These are phyloP conservation scores for Pleurotus citrinopileatus DNA, from an alignment of 768 basidiomycete genomes.

Conservation along the genomic window DNA sequence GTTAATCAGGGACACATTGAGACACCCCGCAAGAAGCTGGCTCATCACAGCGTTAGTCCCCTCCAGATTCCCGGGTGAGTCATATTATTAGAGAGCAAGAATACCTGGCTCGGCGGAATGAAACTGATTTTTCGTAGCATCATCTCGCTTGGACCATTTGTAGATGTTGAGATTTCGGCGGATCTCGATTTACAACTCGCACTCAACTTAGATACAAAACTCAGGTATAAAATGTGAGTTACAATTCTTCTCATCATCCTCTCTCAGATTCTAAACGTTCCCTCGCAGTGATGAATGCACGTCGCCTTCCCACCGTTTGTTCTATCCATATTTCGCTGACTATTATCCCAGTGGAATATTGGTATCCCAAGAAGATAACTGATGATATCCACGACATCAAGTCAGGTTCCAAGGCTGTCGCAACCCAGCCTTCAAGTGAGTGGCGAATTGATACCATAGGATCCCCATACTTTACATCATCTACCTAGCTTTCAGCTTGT, in stretches of 20 bases:
- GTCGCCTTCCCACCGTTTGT: no score
- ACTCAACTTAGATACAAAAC: background rate
- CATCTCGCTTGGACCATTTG: background rate
- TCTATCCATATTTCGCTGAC: no score
- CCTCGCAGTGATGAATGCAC: background rate
- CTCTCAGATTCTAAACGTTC: background rate
- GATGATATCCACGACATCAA: background rate
- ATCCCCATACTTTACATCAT: background rate
- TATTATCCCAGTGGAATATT: background rate
- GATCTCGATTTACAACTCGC: conserved; percentile 1
- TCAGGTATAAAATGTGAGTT: conserved; percentile 3
- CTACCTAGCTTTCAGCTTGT: background rate
- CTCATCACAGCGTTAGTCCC: background rate
- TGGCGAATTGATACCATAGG: background rate
- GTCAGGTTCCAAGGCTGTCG: background rate
- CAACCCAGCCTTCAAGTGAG: background rate
- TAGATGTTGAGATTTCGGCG: background rate
- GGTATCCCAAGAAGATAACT: conserved; percentile 2
- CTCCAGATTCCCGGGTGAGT: background rate
- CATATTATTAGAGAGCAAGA: no score
- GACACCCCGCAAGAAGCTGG: background rate
- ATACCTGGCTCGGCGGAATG: no score
- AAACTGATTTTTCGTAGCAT: background rate
- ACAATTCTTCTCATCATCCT: background rate
- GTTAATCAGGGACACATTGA: background rate